A percentile compares a stretch with the other conserved stretches of the same genome.
These are phyloP conservation scores for Excoecaria agallocha DNA, from an alignment of 345 rosid genomes.

Conservation along the genomic window DNA sequence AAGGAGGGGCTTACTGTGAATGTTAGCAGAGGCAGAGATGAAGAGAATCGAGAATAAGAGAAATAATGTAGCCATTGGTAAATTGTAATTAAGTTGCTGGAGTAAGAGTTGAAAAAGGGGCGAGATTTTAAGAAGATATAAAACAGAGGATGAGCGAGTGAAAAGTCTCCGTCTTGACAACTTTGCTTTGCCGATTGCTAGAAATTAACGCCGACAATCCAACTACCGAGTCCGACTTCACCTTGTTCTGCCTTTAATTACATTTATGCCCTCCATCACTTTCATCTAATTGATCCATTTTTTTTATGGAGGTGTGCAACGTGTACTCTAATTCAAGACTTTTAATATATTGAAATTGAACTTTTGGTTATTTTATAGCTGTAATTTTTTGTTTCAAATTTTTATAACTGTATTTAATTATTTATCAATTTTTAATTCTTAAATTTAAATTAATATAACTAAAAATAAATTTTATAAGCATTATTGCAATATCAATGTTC, in stretches of 20 bases:
- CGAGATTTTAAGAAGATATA: slow-evolving; percentile 5
- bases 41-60: slow-evolving; percentile 27
- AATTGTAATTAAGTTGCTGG: background rate
- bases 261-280: background rate
- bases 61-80: slow-evolving; percentile 23
- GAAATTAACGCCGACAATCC: slow-evolving; percentile 20
- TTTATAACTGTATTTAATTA: too few relatives aligned
- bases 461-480: too few relatives aligned
- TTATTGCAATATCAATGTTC: too few relatives aligned
- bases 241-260: background rate
- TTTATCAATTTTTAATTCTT: too few relatives aligned
- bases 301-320: too few relatives aligned
- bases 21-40: slow-evolving; percentile 35
- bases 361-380: too few relatives aligned
- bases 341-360: too few relatives aligned
- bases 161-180: slow-evolving; percentile 27
- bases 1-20: slow-evolving; percentile 27
- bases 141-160: slow-evolving; percentile 10
- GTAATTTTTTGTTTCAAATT: too few relatives aligned
- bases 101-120: background rate
- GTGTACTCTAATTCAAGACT: too few relatives aligned
- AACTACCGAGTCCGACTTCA: background rate
- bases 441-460: too few relatives aligned
- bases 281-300: too few relatives aligned
- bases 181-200: background rate